Percentiles rank a stretch among this genome's conserved stretches.
phyloP scores from a whole-genome alignment of 148 eudicot species.

The Tetragonia tetragonoides region DNA sequence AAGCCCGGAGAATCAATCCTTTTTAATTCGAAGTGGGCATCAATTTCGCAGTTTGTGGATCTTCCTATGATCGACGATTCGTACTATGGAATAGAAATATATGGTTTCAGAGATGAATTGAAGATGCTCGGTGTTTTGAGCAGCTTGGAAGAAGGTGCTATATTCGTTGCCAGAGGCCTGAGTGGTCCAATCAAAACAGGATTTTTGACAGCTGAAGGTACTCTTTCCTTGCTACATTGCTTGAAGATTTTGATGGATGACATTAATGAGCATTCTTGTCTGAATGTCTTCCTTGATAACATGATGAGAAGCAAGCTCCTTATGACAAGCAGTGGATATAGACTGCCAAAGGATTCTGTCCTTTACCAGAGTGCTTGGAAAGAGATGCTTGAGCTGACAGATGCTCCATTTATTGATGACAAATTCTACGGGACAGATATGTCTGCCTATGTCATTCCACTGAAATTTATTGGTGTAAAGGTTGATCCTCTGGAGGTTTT shows the following conservation, averaged over 20 bases:
- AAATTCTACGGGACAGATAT: conserved; percentile 23
- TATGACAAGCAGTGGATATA: conserved; percentile 23
- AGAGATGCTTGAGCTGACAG: conserved; percentile 20
- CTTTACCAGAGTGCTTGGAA: conserved; percentile 18
- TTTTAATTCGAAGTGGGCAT: conserved; percentile 28
- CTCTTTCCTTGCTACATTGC: conserved; percentile 22
- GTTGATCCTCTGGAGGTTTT: conserved; percentile 24
- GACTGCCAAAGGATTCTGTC: conserved; percentile 17
- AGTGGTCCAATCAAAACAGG: conserved; percentile 14
- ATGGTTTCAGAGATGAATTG: conserved; percentile 23
- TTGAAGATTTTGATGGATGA: conserved; percentile 19
- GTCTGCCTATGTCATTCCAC: conserved; percentile 1
- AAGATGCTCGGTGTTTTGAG: conserved; percentile 28
- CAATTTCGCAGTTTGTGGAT: conserved; percentile 32
- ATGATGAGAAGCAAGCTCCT: conserved; percentile 19
- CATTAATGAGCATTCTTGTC: neutral
- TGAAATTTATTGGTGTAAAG: conserved; percentile 24
- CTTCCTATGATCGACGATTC: conserved; percentile 35
- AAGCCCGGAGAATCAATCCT: conserved; percentile 25
- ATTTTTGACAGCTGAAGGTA: conserved; percentile 29
- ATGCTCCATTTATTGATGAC: conserved; percentile 29
- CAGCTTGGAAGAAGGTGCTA: conserved; percentile 30
- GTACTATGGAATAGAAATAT: conserved; percentile 32
- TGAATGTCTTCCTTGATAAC: conserved; percentile 18
- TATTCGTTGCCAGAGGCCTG: conserved; percentile 20